Conservation (phyloP, 163 green algal genomes). For the Scenedesmus sp. region DNA sequence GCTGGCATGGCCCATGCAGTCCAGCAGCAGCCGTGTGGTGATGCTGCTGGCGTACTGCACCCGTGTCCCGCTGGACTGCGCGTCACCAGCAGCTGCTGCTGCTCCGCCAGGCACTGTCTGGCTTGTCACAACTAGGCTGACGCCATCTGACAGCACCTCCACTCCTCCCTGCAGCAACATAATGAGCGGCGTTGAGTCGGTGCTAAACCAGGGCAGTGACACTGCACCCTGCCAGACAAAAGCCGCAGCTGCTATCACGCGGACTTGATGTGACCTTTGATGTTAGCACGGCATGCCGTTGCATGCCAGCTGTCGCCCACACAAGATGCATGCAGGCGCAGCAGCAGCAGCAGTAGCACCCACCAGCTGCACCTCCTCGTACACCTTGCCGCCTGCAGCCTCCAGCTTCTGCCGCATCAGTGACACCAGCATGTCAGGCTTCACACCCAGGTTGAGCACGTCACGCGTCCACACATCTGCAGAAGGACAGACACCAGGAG, state of each 20-base stretch:
- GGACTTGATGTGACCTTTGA: too few species aligned
- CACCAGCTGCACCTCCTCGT: slow-evolving; percentile 69
- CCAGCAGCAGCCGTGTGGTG: slow-evolving; percentile 80
- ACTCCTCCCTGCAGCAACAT: slow-evolving; percentile 58
- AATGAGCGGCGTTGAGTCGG: neutral
- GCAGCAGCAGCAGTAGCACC: slow-evolving; percentile 36
- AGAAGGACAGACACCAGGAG: neutral
- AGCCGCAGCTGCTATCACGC: too few species aligned
- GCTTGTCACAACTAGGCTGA: slow-evolving; percentile 51
- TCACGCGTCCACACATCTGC: slow-evolving; percentile 86
- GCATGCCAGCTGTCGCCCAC: too few species aligned
- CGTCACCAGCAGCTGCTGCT: neutral
- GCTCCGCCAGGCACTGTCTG: slow-evolving; percentile 19
- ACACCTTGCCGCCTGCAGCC: slow-evolving; percentile 72
- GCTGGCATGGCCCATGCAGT: slow-evolving; percentile 93
- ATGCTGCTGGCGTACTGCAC: slow-evolving; percentile 35
- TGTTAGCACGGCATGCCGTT: too few species aligned
- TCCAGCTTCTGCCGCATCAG: slow-evolving; percentile 71
- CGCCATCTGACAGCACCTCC: slow-evolving; percentile 70
- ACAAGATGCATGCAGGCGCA: too few species aligned
- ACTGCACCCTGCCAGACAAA: neutral
- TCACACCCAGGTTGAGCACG: slow-evolving; percentile 93
- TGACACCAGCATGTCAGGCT: slow-evolving; percentile 70
- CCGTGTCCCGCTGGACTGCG: neutral
- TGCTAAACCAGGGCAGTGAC: too few species aligned